phyloP scores from a whole-genome alignment of 2,329 filamentous ascomycete genomes.

The Rutstroemia sp. region DNA sequence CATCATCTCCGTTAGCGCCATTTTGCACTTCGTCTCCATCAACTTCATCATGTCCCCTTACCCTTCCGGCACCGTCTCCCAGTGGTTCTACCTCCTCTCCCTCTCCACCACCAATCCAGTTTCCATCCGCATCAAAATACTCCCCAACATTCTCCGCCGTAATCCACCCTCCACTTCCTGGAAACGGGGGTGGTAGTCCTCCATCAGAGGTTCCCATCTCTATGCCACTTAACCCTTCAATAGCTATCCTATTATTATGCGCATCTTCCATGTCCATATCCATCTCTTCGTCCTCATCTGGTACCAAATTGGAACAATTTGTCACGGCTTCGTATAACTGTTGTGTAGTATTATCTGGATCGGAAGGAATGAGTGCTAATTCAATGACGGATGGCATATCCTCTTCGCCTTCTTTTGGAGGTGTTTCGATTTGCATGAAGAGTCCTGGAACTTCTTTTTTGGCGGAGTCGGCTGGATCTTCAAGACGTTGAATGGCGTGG shows the following conservation, averaged over 20 bases:
- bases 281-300: constrained; percentile 51
- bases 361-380: constrained; percentile 53
- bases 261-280: constrained; percentile 35
- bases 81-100: constrained; percentile 36
- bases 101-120: constrained; percentile 52
- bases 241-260: constrained; percentile 40
- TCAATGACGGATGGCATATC: constrained; percentile 62
- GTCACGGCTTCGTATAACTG: constrained; percentile 58
- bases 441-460: constrained; percentile 40
- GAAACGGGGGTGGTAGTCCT: constrained; percentile 57
- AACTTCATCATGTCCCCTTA: constrained; percentile 45
- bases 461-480: constrained; percentile 32
- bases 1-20: constrained; percentile 36
- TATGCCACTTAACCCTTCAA: constrained; percentile 51
- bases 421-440: constrained; percentile 62
- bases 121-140: constrained; percentile 74
- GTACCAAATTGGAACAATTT: constrained; percentile 68
- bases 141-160: constrained; percentile 86
- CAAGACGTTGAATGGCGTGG: constrained; percentile 61
- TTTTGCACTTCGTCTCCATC: constrained; percentile 33
- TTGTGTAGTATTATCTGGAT: constrained; percentile 20
- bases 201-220: constrained; percentile 40
- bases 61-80: constrained; percentile 57
- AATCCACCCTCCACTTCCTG: constrained; percentile 75
- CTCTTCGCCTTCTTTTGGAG: constrained; percentile 44